Percentiles rank a stretch among this genome's conserved stretches.
Evolutionary conservation across 805 yeast species (phyloP).

Genomic region (Spathaspora hagerdaliae): DNA sequence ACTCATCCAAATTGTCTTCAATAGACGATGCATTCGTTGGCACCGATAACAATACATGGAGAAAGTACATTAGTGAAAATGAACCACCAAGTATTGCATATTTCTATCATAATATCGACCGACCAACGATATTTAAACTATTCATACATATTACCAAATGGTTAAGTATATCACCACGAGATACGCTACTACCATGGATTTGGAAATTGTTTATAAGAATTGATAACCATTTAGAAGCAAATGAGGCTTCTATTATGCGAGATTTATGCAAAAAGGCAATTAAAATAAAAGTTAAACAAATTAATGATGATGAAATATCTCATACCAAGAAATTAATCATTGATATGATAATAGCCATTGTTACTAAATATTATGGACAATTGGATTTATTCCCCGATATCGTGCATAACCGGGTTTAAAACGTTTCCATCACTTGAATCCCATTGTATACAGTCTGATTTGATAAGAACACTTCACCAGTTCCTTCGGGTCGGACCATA

Average conservation of each 20-base stretch:
- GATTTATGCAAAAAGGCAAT: constrained; percentile 37
- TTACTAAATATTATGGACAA: constrained; percentile 33
- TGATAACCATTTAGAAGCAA: constrained; percentile 30
- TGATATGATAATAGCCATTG: constrained; percentile 27
- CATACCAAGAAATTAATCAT: constrained; percentile 19
- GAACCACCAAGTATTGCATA: constrained; percentile 25
- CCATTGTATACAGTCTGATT: too few relatives aligned
- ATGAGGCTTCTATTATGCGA: constrained; percentile 30
- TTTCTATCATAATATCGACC: constrained; percentile 20
- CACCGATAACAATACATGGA: constrained; percentile 27
- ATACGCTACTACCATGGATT: constrained; percentile 31
- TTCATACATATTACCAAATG: constrained; percentile 33
- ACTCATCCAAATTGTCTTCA: not conserved
- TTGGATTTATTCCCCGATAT: constrained; percentile 18
- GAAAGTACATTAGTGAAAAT: constrained; percentile 22
- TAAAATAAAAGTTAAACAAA: constrained; percentile 14
- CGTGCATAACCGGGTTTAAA: not conserved
- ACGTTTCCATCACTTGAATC: too few relatives aligned
- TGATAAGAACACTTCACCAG: too few relatives aligned
- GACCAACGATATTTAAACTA: constrained; percentile 30
- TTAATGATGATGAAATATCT: constrained; percentile 3
- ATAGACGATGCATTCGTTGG: not conserved
- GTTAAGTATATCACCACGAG: constrained; percentile 28
- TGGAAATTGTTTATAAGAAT: constrained; percentile 29
- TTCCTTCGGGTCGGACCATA: too few relatives aligned